These are phyloP conservation scores for Scutellaria galericulata DNA, from an alignment of 257 asterid genomes.

Conservation along the genomic window DNA sequence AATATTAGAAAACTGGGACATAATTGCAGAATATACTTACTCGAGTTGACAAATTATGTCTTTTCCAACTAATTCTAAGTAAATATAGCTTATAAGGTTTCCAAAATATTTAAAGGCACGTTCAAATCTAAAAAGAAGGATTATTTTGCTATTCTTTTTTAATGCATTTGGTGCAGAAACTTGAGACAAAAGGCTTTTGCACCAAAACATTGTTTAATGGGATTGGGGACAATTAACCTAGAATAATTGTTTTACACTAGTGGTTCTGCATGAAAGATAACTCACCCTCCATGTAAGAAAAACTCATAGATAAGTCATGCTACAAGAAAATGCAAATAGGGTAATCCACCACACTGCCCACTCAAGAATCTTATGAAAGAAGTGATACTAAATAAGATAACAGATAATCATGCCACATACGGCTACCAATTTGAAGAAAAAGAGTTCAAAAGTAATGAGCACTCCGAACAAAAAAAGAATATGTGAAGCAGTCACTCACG, in stretches of 20 bases:
- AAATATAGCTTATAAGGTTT: neutral
- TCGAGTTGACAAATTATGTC: slow-evolving; percentile 12
- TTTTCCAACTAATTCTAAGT: slow-evolving; percentile 5
- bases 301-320: neutral
- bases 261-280: slow-evolving; percentile 2
- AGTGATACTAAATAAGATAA: slow-evolving; percentile 16
- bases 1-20: neutral
- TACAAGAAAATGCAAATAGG: slow-evolving; percentile 6
- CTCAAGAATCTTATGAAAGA: slow-evolving; percentile 17
- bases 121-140: neutral
- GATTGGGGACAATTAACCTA: neutral
- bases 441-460: slow-evolving; percentile 26
- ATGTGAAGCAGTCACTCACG: slow-evolving; percentile 20
- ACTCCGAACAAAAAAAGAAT: slow-evolving; percentile 4
- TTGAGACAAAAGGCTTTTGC: neutral
- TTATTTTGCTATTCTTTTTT: neutral
- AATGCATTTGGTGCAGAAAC: slow-evolving; percentile 2
- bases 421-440: slow-evolving; percentile 11
- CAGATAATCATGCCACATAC: slow-evolving; percentile 9
- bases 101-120: neutral
- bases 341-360: slow-evolving; percentile 8
- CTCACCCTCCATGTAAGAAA: neutral
- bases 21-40: neutral
- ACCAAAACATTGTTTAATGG: neutral
- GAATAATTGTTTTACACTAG: neutral